Conservation (phyloP, 1,284 basidiomycete genomes). For the Salmacisia buchloeana region DNA sequence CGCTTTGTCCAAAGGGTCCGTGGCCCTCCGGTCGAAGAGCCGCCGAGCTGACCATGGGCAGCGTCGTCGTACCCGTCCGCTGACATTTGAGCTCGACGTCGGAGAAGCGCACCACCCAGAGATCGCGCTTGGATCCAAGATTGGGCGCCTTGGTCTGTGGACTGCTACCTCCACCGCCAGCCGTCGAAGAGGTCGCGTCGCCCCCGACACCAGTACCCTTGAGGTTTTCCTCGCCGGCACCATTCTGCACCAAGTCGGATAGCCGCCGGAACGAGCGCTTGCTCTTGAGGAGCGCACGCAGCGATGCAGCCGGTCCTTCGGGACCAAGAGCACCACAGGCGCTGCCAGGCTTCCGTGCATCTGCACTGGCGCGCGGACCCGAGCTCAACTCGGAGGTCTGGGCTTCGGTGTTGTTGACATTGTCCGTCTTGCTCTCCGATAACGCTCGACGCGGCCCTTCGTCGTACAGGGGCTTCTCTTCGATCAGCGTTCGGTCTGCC, state of each 20-base stretch:
- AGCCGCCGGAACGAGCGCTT: constrained; percentile 40
- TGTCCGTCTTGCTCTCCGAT: constrained; percentile 24
- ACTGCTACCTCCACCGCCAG: constrained; percentile 10
- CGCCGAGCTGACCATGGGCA: constrained; percentile 66
- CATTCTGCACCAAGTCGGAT: constrained; percentile 19
- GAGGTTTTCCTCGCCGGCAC: not conserved
- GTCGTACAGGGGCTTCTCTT: constrained; percentile 63
- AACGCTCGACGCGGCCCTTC: constrained; percentile 35
- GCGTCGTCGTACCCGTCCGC: constrained; percentile 75
- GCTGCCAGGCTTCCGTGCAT: not conserved
- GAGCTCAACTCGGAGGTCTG: not conserved
- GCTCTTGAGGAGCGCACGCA: constrained; percentile 31
- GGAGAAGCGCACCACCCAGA: constrained; percentile 91
- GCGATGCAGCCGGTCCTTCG: constrained; percentile 13
- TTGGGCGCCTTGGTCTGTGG: constrained; percentile 37
- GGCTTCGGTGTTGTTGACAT: not conserved
- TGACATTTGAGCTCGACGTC: constrained; percentile 91
- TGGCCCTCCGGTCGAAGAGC: constrained; percentile 42
- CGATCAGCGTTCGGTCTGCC: constrained; percentile 75
- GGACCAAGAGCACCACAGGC: constrained; percentile 14
- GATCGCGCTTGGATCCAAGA: constrained; percentile 60
- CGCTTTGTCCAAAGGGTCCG: not conserved
- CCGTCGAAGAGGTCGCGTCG: too few species aligned
- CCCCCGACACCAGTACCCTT: not conserved
- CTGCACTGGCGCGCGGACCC: not conserved